Evolutionary conservation across 163 green algal species (phyloP).

Genomic region (Trebouxiophyceae sp.): DNA sequence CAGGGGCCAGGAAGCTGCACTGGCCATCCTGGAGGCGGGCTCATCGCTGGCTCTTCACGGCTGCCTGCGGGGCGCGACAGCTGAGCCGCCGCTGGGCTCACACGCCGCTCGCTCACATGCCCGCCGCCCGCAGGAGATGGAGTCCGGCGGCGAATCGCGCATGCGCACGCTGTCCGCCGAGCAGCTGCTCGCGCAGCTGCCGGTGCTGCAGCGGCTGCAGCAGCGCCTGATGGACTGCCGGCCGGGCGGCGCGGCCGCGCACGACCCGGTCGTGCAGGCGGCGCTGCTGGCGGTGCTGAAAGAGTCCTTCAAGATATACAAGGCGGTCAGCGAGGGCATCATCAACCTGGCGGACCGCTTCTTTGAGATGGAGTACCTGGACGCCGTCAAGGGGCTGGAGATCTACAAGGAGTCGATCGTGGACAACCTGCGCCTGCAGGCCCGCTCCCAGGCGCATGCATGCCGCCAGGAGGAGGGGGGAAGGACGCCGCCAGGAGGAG

Average conservation of each 20-base stretch:
- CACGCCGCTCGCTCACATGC: too few species aligned
- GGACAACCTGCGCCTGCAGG: conserved; percentile 41
- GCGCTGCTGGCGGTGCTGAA: conserved; percentile 47
- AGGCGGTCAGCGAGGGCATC: conserved; percentile 80
- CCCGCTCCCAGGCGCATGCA: too few species aligned
- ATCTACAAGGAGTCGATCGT: conserved; percentile 61
- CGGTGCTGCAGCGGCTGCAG: conserved; percentile 74
- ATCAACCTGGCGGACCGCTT: conserved; percentile 93
- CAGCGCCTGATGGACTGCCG: conserved; percentile 71
- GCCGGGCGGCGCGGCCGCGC: conserved; percentile 48
- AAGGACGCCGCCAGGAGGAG: too few species aligned
- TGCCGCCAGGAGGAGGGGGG: too few species aligned
- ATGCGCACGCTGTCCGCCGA: conserved; percentile 26
- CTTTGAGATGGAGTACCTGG: conserved; percentile 82
- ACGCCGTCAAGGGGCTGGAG: conserved; percentile 62
- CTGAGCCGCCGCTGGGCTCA: too few species aligned
- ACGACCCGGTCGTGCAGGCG: conserved; percentile 54
- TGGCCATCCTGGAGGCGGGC: too few species aligned
- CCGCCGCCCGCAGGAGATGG: neutral
- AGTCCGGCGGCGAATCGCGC: neutral
- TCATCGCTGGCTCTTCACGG: too few species aligned
- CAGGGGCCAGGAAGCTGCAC: too few species aligned
- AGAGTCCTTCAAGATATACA: conserved; percentile 81
- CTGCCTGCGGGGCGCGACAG: too few species aligned
- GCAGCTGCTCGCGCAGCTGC: conserved; percentile 79